These are phyloP conservation scores for Xylaria sp. DNA, from an alignment of 2,329 filamentous ascomycete genomes.

Conservation along the genomic window DNA sequence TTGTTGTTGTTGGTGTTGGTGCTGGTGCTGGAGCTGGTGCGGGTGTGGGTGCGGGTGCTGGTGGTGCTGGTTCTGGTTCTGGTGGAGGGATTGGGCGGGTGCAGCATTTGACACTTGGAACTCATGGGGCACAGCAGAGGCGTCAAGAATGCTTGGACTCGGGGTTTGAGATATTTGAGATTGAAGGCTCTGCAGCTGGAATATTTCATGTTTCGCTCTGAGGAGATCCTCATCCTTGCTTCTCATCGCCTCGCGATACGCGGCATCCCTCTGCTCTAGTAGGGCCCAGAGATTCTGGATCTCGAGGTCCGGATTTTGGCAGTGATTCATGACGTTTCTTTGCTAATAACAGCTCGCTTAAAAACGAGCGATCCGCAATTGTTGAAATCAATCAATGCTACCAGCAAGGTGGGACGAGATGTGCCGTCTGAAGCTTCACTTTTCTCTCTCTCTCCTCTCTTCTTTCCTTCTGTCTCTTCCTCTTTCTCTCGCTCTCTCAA, in stretches of 20 bases:
- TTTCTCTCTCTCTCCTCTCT: slow-evolving; percentile 15
- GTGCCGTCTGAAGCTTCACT: slow-evolving; percentile 9
- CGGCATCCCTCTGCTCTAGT: slow-evolving; percentile 24
- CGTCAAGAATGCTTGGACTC: slow-evolving; percentile 27
- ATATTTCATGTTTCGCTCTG: slow-evolving; percentile 30
- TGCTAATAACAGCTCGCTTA: slow-evolving; percentile 18
- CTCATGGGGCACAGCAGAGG: slow-evolving; percentile 31
- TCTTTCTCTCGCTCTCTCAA: too few relatives aligned
- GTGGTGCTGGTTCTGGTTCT: too few relatives aligned
- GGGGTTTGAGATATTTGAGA: slow-evolving; percentile 28
- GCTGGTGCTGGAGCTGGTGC: too few relatives aligned
- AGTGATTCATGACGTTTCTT: slow-evolving; percentile 31
- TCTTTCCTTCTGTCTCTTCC: slow-evolving; percentile 4
- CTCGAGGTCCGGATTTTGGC: slow-evolving; percentile 30
- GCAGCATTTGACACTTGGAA: slow-evolving; percentile 34
- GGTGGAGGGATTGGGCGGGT: slow-evolving; percentile 23
- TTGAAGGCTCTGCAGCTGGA: slow-evolving; percentile 33
- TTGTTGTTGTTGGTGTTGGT: too few relatives aligned
- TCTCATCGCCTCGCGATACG: slow-evolving; percentile 24
- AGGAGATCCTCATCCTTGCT: slow-evolving; percentile 32
- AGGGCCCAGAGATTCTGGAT: slow-evolving; percentile 33
- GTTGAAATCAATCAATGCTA: slow-evolving; percentile 16
- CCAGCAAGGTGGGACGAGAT: slow-evolving; percentile 19
- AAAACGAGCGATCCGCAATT: slow-evolving; percentile 18
- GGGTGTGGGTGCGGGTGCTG: too few relatives aligned